Base-by-base conservation (phyloP, 257 asterid genomes). In the Solanum rostratum region DNA sequence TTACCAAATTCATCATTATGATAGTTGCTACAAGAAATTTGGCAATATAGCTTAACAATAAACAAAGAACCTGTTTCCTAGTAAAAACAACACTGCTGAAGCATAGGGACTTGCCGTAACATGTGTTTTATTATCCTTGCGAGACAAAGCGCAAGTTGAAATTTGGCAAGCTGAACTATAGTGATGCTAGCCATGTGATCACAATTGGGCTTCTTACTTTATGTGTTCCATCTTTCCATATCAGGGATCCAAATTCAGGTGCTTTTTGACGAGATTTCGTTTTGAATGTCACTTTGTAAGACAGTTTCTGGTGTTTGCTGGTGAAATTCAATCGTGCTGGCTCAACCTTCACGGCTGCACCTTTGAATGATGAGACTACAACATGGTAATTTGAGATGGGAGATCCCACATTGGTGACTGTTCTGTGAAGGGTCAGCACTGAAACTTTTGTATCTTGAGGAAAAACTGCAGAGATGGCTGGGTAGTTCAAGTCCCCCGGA, bases 121-220 rank as follows among this genome's bases (percentile, higher is more conserved):
- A 76, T 49, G 45, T 49, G 49, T 49, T 74, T 76, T 76, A 76
- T 76, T 76, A 76, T 49, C 82, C 82, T 15, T 24, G 45, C 81
- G 13, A 46, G 22, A 76, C 81, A 76, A 76, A 76, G 22, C 46
- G 60, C 81, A 46, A 15, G 62, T 49, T 62, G 20, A 55, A 63
- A 73, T 81, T 50, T 2, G 43, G 39, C 59, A 59, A 46, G 81
- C 81, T 63, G 81, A 81, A 68, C 81, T 87, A 94, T 30, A 89
- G 73, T n/a, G 98, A 92, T 50, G 92, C 85, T 41, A 95, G 88
- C 98, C 98, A 95, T 79, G 98, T 93, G 78, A 97, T 85, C 3
- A 87, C 93, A 71, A 95, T 88, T 1, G 98, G 96, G 85, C 98
- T 97, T 89, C 98, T 95, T 15, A 95, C 99, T 59, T 19, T 91